Percentiles rank a stretch among this genome's conserved stretches.
These are phyloP conservation scores for Protomyces macrosporus DNA, from an alignment of 1,139 yeast genomes.

Conservation along the genomic window DNA sequence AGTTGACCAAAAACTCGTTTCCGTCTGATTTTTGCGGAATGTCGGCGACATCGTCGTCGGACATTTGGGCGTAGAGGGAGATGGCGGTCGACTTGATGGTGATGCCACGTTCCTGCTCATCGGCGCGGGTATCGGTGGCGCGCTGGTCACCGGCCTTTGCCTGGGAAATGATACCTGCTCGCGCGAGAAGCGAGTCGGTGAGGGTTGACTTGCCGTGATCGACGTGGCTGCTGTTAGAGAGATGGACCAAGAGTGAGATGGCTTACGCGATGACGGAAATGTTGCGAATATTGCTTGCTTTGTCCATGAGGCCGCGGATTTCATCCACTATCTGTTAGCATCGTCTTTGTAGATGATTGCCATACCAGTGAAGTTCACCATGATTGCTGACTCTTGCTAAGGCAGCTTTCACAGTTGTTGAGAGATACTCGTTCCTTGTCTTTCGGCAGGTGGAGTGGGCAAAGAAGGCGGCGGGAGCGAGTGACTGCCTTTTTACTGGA, in stretches of 20 bases:
- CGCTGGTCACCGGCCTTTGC: constrained; percentile 99
- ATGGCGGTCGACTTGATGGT: constrained; percentile 99
- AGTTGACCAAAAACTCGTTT: constrained; percentile 91
- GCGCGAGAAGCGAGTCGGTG: constrained; percentile 98
- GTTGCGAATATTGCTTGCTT: constrained; percentile 99
- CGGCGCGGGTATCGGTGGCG: constrained; percentile 99
- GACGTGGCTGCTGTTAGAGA: constrained; percentile 55
- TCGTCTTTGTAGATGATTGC: not conserved
- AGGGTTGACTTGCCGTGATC: constrained; percentile 99
- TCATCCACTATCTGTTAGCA: constrained; percentile 52
- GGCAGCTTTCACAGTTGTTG: not conserved
- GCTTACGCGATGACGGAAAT: constrained; percentile 92
- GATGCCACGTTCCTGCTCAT: constrained; percentile 99
- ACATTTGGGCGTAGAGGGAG: constrained; percentile 86
- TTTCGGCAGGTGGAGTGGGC: not conserved
- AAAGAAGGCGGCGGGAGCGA: not conserved
- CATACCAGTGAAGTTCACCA: constrained; percentile 22
- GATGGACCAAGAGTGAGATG: constrained; percentile 26
- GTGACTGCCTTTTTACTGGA: not conserved
- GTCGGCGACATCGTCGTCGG: constrained; percentile 88
- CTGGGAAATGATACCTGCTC: constrained; percentile 99
- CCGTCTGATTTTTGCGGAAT: constrained; percentile 93
- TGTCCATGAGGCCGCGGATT: constrained; percentile 99
- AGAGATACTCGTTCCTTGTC: not conserved
- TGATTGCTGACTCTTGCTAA: constrained; percentile 13